These are phyloP conservation scores for Boletus sp. DNA, from an alignment of 1,284 basidiomycete species.

Conservation along the genomic window DNA sequence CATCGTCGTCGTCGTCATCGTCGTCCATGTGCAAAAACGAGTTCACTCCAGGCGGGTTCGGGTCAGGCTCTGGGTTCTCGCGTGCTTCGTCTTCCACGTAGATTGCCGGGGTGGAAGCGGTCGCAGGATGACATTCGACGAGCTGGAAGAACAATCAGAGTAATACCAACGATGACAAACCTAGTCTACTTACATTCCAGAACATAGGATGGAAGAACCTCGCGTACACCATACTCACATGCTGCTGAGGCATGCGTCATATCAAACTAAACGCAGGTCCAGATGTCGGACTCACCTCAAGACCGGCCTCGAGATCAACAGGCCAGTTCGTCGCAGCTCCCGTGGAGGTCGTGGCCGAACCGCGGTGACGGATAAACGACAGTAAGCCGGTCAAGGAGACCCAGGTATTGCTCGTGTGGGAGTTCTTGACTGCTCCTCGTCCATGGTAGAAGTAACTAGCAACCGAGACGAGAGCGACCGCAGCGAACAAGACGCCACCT, in stretches of 20 bases:
- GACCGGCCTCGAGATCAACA: conserved; percentile 11
- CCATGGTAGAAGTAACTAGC: conserved; percentile 17
- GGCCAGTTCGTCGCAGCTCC: neutral
- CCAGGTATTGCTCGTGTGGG: conserved; percentile 8
- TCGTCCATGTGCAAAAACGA: conserved; percentile 21
- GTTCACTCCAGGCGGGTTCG: conserved; percentile 9
- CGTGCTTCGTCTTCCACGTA: conserved; percentile 23
- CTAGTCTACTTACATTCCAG: conserved; percentile 20
- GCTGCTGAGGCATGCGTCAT: conserved; percentile 6
- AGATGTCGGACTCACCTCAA: conserved; percentile 10
- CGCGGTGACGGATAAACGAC: conserved; percentile 7
- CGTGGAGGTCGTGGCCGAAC: neutral
- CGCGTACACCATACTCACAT: conserved; percentile 26
- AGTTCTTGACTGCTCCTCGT: neutral
- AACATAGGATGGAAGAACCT: conserved; percentile 23
- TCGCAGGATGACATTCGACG: conserved; percentile 20
- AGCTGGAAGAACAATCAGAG: conserved; percentile 5
- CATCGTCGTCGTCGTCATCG: too few species aligned
- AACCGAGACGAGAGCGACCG: conserved; percentile 18
- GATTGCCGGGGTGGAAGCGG: conserved; percentile 18
- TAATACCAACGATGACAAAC: rapidly evolving
- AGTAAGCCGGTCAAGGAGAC: conserved; percentile 9
- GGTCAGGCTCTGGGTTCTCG: neutral
- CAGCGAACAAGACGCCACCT: conserved; percentile 20
- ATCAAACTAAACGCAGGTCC: neutral